Evolutionary conservation across 805 yeast genomes (phyloP).

Genomic region (Candida boidinii): DNA sequence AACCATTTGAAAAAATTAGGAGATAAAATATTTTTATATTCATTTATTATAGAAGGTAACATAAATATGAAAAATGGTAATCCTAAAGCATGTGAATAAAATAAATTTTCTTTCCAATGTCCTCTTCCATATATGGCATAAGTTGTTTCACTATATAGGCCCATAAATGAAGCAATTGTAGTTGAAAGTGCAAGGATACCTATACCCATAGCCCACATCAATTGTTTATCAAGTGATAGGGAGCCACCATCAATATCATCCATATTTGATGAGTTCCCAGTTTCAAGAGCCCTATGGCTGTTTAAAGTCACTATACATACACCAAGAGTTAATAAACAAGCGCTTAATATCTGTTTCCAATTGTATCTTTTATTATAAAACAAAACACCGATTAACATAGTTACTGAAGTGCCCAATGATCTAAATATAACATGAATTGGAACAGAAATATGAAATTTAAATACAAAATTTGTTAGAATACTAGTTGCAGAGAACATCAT

Average conservation of each 20-base stretch:
- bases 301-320: conserved; percentile 31
- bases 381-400: conserved; percentile 47
- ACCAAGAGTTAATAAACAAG: conserved; percentile 45
- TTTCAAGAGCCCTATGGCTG: not conserved
- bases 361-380: conserved; percentile 38
- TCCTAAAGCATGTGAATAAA: conserved; percentile 49
- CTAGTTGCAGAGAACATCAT: conserved; percentile 42
- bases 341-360: conserved; percentile 37
- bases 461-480: conserved; percentile 48
- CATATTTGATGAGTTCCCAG: not conserved
- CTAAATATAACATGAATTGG: conserved; percentile 63
- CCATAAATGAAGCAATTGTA: conserved; percentile 45
- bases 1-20: conserved; percentile 18
- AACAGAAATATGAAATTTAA: conserved; percentile 47
- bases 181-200: conserved; percentile 37
- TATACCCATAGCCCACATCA: conserved; percentile 24
- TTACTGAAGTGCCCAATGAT: conserved; percentile 54
- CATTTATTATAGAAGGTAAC: conserved; percentile 13
- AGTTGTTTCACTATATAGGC: conserved; percentile 47
- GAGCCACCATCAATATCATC: conserved; percentile 3
- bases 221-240: conserved; percentile 2
- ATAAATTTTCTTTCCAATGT: conserved; percentile 58
- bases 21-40: conserved; percentile 4
- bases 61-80: conserved; percentile 43
- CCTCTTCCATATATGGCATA: conserved; percentile 37